These are phyloP conservation scores for Mycena latifolia DNA, from an alignment of 768 basidiomycete genomes.

Conservation along the genomic window DNA sequence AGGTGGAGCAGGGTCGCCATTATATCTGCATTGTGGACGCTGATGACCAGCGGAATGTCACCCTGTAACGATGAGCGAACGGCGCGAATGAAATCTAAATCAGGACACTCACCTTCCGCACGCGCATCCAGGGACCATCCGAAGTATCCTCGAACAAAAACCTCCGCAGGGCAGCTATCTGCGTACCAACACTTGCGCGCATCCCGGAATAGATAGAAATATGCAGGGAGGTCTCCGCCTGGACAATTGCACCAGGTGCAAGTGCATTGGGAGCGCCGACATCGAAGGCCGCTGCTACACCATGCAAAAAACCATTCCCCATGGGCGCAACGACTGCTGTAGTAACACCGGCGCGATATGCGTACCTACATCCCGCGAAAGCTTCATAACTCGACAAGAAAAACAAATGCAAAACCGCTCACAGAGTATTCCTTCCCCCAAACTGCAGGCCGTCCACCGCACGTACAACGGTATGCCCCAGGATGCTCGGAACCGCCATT, in stretches of 20 bases:
- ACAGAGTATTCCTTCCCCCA: conserved; percentile 64
- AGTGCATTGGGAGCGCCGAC: conserved; percentile 71
- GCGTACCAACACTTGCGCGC: too few species aligned
- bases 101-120: conserved; percentile 49
- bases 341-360: conserved; percentile 82
- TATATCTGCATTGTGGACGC: conserved; percentile 78
- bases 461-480: conserved; percentile 56
- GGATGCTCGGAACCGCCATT: conserved; percentile 44
- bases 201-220: conserved; percentile 54
- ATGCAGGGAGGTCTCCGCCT: conserved; percentile 76
- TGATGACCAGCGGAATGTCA: conserved; percentile 71
- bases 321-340: conserved; percentile 72
- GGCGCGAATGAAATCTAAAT: not conserved
- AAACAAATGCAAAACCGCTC: conserved; percentile 34
- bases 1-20: conserved; percentile 78
- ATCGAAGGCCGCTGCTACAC: conserved; percentile 73
- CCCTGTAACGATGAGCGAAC: conserved; percentile 59
- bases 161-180: conserved; percentile 65
- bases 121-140: conserved; percentile 47
- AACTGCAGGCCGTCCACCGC: conserved; percentile 76
- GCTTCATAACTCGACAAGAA: too few species aligned
- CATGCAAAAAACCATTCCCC: conserved; percentile 67
- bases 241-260: conserved; percentile 72
- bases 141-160: conserved; percentile 56
- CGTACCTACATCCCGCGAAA: conserved; percentile 39